These are phyloP conservation scores for Cladobotryum protrusum DNA, from an alignment of 2,329 filamentous ascomycete genomes.

Conservation along the genomic window DNA sequence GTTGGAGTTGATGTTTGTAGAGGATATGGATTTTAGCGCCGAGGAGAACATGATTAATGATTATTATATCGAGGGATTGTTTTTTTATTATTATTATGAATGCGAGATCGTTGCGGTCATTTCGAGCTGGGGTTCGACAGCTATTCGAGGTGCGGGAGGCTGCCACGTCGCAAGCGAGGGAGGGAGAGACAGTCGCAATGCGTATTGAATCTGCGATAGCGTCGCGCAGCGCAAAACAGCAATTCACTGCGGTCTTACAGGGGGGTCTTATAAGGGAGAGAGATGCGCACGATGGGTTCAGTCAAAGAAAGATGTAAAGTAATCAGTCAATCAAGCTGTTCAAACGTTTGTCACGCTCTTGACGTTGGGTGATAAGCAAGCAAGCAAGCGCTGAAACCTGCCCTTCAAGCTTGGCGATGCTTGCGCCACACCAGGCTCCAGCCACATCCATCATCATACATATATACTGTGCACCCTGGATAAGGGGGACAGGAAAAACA, in stretches of 20 bases:
- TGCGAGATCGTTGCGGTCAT: slow-evolving; percentile 21
- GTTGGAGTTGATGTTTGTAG: slow-evolving; percentile 83
- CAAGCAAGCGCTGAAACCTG: neutral
- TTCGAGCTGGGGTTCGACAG: slow-evolving; percentile 11
- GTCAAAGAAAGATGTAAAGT: neutral
- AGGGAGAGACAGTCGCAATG: neutral
- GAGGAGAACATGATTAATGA: slow-evolving; percentile 74
- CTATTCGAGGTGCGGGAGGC: too few species aligned
- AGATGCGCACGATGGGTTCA: neutral
- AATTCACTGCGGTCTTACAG: neutral
- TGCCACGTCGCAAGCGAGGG: neutral
- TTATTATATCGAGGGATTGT: neutral
- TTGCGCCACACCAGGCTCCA: neutral
- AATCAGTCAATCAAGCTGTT: too few species aligned
- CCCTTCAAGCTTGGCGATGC: neutral
- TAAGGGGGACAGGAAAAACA: too few species aligned
- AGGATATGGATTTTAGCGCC: slow-evolving; percentile 87
- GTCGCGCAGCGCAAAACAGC: too few species aligned
- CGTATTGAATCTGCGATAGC: neutral
- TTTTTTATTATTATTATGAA: slow-evolving; percentile 13
- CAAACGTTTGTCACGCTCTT: too few species aligned
- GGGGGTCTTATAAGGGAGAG: too few species aligned
- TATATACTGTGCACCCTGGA: too few species aligned
- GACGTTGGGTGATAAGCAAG: neutral
- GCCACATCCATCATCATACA: too few species aligned